These are phyloP conservation scores for Gracilaria caudata DNA, from an alignment of 23 red algal genomes.

Conservation along the genomic window DNA sequence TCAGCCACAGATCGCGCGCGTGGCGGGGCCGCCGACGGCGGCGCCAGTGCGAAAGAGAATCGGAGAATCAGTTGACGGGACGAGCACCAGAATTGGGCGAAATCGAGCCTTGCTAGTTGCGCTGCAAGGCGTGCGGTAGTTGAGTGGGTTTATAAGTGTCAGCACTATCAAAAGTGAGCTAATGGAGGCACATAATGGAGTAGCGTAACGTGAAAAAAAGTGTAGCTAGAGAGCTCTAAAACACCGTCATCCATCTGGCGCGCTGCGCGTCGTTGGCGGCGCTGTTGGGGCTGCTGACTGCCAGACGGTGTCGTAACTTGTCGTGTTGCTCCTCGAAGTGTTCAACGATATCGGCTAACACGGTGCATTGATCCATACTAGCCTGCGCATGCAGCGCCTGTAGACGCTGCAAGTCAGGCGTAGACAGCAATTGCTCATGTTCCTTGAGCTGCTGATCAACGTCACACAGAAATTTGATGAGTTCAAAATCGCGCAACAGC, in stretches of 20 bases:
- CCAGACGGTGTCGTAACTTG: slow-evolving; percentile 37
- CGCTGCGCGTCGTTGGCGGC: slow-evolving; percentile 31
- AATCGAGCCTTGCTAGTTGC: too few relatives aligned
- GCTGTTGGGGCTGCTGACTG: slow-evolving; percentile 28
- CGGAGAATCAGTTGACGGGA: too few relatives aligned
- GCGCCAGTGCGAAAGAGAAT: too few relatives aligned
- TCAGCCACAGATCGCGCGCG: too few relatives aligned
- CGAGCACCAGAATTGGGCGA: too few relatives aligned
- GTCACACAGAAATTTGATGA: slow-evolving; percentile 39
- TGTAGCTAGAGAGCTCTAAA: slow-evolving; percentile 2
- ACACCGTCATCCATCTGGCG: slow-evolving; percentile 14
- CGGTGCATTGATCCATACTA: slow-evolving; percentile 18
- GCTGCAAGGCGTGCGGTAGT: not conserved
- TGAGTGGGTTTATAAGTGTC: not conserved
- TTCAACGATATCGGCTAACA: slow-evolving; percentile 51
- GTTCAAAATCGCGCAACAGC: slow-evolving; percentile 47
- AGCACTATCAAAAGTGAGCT: not conserved
- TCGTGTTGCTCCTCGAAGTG: slow-evolving; percentile 46
- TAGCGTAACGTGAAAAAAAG: too few relatives aligned
- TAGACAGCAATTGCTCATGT: slow-evolving; percentile 16
- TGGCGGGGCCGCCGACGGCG: too few relatives aligned
- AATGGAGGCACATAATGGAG: not conserved
- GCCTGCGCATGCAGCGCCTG: slow-evolving; percentile 48
- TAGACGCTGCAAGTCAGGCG: slow-evolving; percentile 21
- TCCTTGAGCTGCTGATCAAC: slow-evolving; percentile 44